Conservation (phyloP, 1,284 basidiomycete species). For the Paramarasmius palmivorus region DNA sequence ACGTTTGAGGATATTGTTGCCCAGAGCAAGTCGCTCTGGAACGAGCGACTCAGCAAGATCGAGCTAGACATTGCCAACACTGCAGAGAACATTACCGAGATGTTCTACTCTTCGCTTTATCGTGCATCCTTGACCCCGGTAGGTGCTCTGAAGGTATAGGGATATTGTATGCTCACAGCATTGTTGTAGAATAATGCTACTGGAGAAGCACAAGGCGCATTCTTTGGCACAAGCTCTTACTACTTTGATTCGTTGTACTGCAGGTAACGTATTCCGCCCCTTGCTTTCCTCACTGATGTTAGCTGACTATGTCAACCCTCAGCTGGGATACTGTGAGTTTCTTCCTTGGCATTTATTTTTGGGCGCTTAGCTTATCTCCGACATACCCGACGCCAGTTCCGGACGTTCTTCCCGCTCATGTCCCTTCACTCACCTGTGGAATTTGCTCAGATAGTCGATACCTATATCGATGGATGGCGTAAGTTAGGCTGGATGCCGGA, state of each 20-base stretch:
- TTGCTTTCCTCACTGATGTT: background rate
- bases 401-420: constrained; percentile 68
- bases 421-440: constrained; percentile 63
- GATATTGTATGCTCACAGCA: constrained; percentile 4
- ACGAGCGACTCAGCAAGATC: constrained; percentile 62
- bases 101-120: constrained; percentile 71
- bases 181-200: constrained; percentile 63
- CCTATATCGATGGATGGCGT: constrained; percentile 68
- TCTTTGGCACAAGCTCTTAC: constrained; percentile 54
- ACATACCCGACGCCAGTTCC: constrained; percentile 42
- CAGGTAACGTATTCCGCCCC: constrained; percentile 37
- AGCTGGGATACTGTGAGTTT: constrained; percentile 63
- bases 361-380: background rate
- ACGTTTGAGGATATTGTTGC: constrained; percentile 57
- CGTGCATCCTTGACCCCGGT: constrained; percentile 64
- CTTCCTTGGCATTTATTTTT: too few species aligned
- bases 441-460: constrained; percentile 69
- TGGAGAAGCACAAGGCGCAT: constrained; percentile 61
- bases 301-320: constrained; percentile 10
- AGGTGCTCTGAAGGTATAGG: constrained; percentile 19
- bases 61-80: constrained; percentile 63
- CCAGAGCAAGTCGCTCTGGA: constrained; percentile 58
- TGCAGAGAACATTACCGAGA: constrained; percentile 61
- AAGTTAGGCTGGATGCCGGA: constrained; percentile 76
- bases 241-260: constrained; percentile 75